These are phyloP conservation scores for Tarenaya hassleriana DNA, from an alignment of 345 rosid species.

Conservation along the genomic window DNA sequence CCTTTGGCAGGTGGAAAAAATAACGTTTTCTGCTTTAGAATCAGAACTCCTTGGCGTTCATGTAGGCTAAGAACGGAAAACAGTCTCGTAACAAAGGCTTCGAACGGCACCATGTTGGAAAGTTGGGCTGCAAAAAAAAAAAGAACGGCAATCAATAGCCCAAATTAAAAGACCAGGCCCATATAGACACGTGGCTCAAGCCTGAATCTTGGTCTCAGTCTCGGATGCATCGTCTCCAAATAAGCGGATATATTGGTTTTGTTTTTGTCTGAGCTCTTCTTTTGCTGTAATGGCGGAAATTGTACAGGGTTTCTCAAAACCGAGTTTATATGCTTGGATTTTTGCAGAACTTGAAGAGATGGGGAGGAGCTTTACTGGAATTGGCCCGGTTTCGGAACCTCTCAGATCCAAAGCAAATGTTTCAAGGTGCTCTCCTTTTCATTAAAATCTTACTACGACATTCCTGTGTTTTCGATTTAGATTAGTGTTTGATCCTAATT, in stretches of 20 bases:
- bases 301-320: background rate
- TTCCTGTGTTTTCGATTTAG: background rate
- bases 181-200: no score
- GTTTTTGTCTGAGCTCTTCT: slow-evolving; percentile 7
- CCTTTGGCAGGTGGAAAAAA: no score
- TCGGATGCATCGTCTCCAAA: slow-evolving; percentile 6
- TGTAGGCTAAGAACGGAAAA: no score
- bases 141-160: no score
- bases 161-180: no score
- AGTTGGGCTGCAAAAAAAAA: no score
- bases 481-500: background rate
- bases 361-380: slow-evolving; percentile 86
- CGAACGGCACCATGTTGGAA: no score
- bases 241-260: no score
- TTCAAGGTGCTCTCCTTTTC: slow-evolving; percentile 44
- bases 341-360: slow-evolving; percentile 66
- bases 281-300: slow-evolving; percentile 1
- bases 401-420: slow-evolving; percentile 62
- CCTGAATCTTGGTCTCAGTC: slow-evolving; percentile 2
- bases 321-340: background rate
- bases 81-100: no score
- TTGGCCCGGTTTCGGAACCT: slow-evolving; percentile 72
- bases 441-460: background rate
- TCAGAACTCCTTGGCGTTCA: no score
- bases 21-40: no score